phyloP scores from a whole-genome alignment of 805 yeast species.

The Groenewaldozyma tartarivorans region DNA sequence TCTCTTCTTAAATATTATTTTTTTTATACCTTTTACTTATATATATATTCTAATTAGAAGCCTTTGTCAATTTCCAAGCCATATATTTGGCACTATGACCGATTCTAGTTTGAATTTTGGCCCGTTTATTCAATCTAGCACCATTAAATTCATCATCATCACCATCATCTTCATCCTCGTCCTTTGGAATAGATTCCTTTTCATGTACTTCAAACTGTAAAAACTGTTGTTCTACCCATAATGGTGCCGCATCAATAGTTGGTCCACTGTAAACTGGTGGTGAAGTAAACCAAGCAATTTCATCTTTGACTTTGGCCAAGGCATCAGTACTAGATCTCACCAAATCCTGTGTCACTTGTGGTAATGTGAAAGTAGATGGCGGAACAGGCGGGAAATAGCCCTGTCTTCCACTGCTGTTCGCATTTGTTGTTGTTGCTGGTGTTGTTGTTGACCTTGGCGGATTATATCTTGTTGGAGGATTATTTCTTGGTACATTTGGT shows the following conservation, averaged over 20 bases:
- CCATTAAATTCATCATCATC: too few species aligned
- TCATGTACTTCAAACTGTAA: conserved; percentile 11
- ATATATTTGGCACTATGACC: conserved; percentile 72
- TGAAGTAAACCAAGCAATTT: conserved; percentile 21
- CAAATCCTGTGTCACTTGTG: conserved; percentile 19
- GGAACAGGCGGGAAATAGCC: conserved; percentile 23
- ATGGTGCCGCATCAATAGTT: conserved; percentile 17
- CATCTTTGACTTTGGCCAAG: conserved; percentile 14
- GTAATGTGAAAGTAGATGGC: conserved; percentile 27
- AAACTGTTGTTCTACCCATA: conserved; percentile 11
- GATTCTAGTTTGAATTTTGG: conserved; percentile 28
- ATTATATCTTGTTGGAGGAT: neutral
- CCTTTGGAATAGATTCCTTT: neutral
- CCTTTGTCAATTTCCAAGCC: conserved; percentile 39
- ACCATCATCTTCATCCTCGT: conserved; percentile 3
- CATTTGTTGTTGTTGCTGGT: neutral
- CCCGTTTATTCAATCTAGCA: conserved; percentile 4
- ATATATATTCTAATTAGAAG: neutral
- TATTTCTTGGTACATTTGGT: neutral
- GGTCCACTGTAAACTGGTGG: conserved; percentile 19
- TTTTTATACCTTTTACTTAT: conserved; percentile 3
- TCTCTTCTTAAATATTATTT: neutral
- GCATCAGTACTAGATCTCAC: conserved; percentile 14
- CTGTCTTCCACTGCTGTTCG: too few species aligned
- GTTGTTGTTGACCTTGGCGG: neutral